Evolutionary conservation across 176 grass and related monocot genomes (phyloP).

Genomic region (Avena eriantha): DNA sequence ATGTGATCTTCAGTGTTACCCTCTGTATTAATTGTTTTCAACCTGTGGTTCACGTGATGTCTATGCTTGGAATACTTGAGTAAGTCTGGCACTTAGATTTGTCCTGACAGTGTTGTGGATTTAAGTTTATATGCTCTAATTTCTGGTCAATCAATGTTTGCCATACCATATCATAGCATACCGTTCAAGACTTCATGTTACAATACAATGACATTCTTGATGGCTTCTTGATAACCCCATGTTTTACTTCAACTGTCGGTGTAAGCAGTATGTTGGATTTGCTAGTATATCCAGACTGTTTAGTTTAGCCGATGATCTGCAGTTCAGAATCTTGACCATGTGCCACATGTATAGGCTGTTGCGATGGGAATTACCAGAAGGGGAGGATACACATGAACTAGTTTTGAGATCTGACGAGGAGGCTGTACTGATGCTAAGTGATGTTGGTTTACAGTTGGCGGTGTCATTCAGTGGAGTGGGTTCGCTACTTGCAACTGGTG

Average conservation of each 20-base stretch:
- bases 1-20: not conserved
- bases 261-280: not conserved
- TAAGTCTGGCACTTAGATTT: not conserved
- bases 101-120: not conserved
- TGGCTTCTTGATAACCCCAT: not conserved
- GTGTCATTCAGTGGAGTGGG: conserved; percentile 82
- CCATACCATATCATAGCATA: not conserved
- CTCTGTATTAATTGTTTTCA: not conserved
- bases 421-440: conserved; percentile 52
- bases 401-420: conserved; percentile 59
- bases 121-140: not conserved
- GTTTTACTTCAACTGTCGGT: not conserved
- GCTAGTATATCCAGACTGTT: not conserved
- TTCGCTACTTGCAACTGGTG: conserved; percentile 80
- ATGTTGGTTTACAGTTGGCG: conserved; percentile 75
- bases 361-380: conserved; percentile 63
- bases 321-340: conserved; percentile 27
- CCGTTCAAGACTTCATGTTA: not conserved
- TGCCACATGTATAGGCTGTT: conserved; percentile 64
- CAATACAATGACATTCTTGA: not conserved
- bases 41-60: not conserved
- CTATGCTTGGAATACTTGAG: not conserved
- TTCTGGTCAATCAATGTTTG: not conserved
- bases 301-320: not conserved
- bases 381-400: conserved; percentile 38